A percentile compares a stretch with the other conserved stretches of the same genome.
Conservation (phyloP, 331 rosid genomes). For the Malus hybrid region DNA sequence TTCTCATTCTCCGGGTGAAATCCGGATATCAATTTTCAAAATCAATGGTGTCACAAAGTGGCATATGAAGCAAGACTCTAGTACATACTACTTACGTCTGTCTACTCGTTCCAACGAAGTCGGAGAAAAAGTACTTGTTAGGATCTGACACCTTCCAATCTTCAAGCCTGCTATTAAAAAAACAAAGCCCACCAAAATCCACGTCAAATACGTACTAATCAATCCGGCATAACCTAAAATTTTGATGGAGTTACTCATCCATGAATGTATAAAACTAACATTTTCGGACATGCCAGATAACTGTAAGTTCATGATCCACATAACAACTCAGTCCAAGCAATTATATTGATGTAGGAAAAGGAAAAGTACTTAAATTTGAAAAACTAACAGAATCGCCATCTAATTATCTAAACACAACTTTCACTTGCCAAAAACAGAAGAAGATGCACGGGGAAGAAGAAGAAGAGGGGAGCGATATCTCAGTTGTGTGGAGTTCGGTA, state of each 20-base stretch:
- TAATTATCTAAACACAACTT: too few relatives aligned
- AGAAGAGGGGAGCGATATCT: too few relatives aligned
- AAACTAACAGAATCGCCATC: too few relatives aligned
- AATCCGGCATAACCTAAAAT: neutral
- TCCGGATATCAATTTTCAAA: too few relatives aligned
- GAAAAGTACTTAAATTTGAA: too few relatives aligned
- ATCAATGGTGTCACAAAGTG: too few relatives aligned
- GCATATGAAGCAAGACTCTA: too few relatives aligned
- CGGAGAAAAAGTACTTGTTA: constrained; percentile 68
- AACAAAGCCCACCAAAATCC: neutral
- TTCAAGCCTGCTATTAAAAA: constrained; percentile 79
- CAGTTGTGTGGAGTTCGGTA: too few relatives aligned
- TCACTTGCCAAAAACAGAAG: too few relatives aligned
- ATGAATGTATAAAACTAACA: neutral
- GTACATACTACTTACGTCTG: constrained; percentile 36
- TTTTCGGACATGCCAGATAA: neutral
- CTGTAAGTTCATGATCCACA: neutral
- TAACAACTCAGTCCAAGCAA: neutral
- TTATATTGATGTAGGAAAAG: neutral
- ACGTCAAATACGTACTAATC: neutral
- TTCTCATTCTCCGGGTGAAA: too few relatives aligned
- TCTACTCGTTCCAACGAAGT: constrained; percentile 83
- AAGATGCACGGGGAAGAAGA: too few relatives aligned
- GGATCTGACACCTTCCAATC: constrained; percentile 85
- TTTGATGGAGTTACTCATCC: neutral